Evolutionary conservation across 1,284 basidiomycete genomes (phyloP), one percentile per base, ranked within the genome.

Genomic region (Dichomitus squalens): DNA sequence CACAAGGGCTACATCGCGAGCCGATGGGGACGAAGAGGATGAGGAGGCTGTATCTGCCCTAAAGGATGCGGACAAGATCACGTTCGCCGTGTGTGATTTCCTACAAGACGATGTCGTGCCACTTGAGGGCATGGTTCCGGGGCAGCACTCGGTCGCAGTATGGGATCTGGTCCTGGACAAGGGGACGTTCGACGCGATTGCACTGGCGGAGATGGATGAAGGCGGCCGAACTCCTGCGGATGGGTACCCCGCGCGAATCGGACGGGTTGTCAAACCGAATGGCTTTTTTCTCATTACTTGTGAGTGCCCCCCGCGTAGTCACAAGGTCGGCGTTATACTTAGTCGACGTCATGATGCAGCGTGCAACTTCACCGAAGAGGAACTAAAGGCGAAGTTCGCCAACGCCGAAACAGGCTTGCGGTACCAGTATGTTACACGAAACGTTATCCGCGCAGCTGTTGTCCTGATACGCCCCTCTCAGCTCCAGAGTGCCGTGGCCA

Each of bases 331-430:
- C 25, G 20, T 5, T 4, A 33, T 9, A 16, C 31, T 27, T 4
- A 38, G 21, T 18, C 25, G n/a, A 53, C 33, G 31, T 48, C 46
- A 14, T n/a, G 5, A n/a, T 39, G 6, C 57, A 91, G 88, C 90
- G 7, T 96, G 94, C 70, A 96, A 96, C 70, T 96, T 95, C 69
- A 96, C 94, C 0, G 86, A 93, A 64, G 82, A 87, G 0, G 95
- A 96, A 68, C 72, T 96, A 36, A 83, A 78, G 59, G 66, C 74
- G 1, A 79, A 72, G 46, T 94, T 95, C 66, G 74, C 72, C 3
- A 76, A 72, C 1, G 64, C 71, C 8, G 79, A 75, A 9, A 82
- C 83, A 11, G 78, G 79, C 11, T 69, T 92, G 25, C 58, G 68
- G 25, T 90, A 85, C 67, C 84, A 87, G 90, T 92, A 64, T 64